Evolutionary conservation across 352 stramenopile species (phyloP).

Genomic region (Aphanomyces cochlioides): DNA sequence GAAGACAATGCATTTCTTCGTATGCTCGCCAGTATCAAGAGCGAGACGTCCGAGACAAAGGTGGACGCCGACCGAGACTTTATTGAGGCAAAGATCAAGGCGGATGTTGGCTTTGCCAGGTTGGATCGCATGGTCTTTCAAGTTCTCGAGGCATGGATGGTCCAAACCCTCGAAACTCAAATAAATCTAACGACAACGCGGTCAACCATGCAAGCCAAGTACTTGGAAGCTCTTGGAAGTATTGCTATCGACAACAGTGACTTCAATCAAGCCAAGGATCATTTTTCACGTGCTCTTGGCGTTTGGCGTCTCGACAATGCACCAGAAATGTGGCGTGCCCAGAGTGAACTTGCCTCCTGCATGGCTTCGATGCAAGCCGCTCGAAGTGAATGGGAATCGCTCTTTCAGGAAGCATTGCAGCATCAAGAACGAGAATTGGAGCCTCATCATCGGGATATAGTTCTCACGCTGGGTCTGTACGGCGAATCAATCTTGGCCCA

Average conservation of each 20-base stretch:
- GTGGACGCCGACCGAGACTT: not conserved
- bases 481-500: not conserved
- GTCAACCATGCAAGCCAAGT: not conserved
- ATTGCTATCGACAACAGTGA: not conserved
- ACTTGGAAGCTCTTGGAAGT: not conserved
- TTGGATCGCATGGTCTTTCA: slow-evolving; percentile 22
- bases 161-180: not conserved
- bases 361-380: not conserved
- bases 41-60: not conserved
- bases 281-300: not conserved
- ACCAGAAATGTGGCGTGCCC: too few species aligned
- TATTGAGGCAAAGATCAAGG: not conserved
- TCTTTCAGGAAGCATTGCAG: not conserved
- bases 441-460: not conserved
- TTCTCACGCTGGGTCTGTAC: not conserved
- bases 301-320: not conserved
- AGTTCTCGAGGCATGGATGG: slow-evolving; percentile 15
- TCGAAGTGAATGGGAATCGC: not conserved
- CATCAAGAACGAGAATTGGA: not conserved
- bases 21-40: slow-evolving; percentile 9
- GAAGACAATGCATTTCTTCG: slow-evolving; percentile 9
- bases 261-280: not conserved
- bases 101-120: not conserved
- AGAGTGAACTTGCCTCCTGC: not conserved
- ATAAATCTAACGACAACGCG: not conserved